These are phyloP conservation scores for Boletus rubropictus DNA, from an alignment of 768 basidiomycete species.

Conservation along the genomic window DNA sequence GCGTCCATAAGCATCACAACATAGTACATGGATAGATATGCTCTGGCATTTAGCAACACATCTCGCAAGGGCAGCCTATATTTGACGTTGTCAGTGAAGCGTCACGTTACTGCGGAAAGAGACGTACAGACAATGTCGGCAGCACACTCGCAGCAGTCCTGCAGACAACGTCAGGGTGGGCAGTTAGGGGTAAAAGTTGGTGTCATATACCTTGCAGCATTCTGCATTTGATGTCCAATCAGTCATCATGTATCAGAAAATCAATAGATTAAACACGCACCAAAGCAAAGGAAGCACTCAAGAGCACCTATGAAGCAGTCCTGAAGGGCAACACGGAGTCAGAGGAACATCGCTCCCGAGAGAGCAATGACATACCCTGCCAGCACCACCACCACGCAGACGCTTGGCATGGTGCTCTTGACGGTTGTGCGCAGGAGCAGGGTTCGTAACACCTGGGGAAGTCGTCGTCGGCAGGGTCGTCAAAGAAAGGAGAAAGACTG, in stretches of 20 bases:
- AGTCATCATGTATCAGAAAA: not conserved
- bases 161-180: not conserved
- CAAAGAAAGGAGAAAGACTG: not conserved
- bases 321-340: conserved; percentile 28
- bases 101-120: not conserved
- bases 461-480: not conserved
- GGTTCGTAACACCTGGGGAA: conserved; percentile 41
- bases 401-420: conserved; percentile 45
- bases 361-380: conserved; percentile 38
- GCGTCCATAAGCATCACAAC: conserved; percentile 4
- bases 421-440: conserved; percentile 38
- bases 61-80: conserved; percentile 82
- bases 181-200: not conserved
- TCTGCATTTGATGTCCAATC: conserved; percentile 33
- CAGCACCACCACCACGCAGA: conserved; percentile 68
- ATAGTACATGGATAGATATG: conserved; percentile 5
- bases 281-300: conserved; percentile 70
- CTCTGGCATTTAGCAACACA: conserved; percentile 67
- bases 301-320: conserved; percentile 61
- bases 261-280: conserved; percentile 32
- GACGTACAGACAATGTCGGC: conserved; percentile 67
- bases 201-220: conserved; percentile 55
- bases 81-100: conserved; percentile 6
- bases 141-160: conserved; percentile 67
- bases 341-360: not conserved